phyloP scores from a whole-genome alignment of 2,329 filamentous ascomycete species.

The Tolypocladium paradoxum region DNA sequence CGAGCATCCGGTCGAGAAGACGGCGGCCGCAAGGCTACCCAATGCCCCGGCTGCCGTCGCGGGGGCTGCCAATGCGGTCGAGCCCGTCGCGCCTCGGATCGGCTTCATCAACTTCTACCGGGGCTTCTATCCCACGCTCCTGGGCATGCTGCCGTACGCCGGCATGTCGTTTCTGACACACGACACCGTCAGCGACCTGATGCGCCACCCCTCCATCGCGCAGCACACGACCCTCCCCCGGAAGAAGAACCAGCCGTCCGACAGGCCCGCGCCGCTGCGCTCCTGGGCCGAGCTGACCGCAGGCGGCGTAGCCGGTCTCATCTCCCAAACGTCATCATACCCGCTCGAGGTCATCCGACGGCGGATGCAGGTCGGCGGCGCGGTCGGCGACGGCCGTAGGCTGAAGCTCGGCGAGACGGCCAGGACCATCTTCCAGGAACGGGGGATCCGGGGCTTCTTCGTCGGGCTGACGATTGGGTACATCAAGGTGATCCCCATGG shows the following conservation, averaged over 20 bases:
- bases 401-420: constrained; percentile 72
- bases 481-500: constrained; percentile 86
- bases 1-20: constrained; percentile 46
- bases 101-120: constrained; percentile 90
- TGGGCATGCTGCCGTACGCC: constrained; percentile 95
- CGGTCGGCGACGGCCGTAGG: constrained; percentile 79
- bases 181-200: constrained; percentile 75
- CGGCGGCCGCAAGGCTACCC: constrained; percentile 16
- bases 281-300: constrained; percentile 80
- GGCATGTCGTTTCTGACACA: constrained; percentile 93
- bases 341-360: constrained; percentile 86
- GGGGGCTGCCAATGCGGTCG: constrained; percentile 29
- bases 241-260: constrained; percentile 38
- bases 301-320: constrained; percentile 75
- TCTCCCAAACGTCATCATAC: constrained; percentile 88
- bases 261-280: constrained; percentile 61
- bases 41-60: constrained; percentile 21
- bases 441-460: constrained; percentile 74
- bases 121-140: constrained; percentile 78
- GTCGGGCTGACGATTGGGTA: constrained; percentile 92
- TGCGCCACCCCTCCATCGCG: constrained; percentile 59
- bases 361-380: constrained; percentile 92
- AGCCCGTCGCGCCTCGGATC: constrained; percentile 42
- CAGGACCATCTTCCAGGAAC: constrained; percentile 61
- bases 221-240: constrained; percentile 65